These are phyloP conservation scores for Nemania sp. DNA, from an alignment of 2,329 filamentous ascomycete species.

Conservation along the genomic window DNA sequence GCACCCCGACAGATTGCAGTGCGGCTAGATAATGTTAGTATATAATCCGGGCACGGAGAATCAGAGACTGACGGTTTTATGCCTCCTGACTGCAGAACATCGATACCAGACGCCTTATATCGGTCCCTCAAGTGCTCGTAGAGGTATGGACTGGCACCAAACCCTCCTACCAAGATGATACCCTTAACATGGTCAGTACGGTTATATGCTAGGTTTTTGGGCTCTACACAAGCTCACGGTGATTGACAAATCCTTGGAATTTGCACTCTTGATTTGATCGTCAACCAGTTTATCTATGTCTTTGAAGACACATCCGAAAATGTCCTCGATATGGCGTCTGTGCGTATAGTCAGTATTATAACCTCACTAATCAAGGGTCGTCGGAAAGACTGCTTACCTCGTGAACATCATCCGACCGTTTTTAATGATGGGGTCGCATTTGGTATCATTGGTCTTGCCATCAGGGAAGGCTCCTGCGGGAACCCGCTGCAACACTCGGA, in stretches of 20 bases:
- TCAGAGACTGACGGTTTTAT: constrained; percentile 7
- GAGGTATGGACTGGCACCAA: constrained; percentile 9
- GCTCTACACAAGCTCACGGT: neutral
- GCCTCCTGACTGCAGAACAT: constrained; percentile 5
- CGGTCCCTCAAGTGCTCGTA: constrained; percentile 1
- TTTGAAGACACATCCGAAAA: neutral
- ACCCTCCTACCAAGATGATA: constrained; percentile 12
- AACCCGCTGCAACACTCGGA: neutral
- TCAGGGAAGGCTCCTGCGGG: neutral
- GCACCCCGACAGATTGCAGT: constrained; percentile 10
- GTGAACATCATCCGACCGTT: constrained; percentile 7
- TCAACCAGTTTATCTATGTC: constrained; percentile 9
- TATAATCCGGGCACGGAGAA: neutral
- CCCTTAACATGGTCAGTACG: neutral
- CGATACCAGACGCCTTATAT: neutral
- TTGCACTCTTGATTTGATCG: constrained; percentile 10
- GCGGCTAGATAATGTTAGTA: neutral
- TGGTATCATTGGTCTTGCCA: neutral
- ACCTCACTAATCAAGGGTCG: neutral
- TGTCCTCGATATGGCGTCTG: neutral
- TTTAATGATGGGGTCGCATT: constrained; percentile 6
- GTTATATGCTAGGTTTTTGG: neutral
- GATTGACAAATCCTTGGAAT: neutral
- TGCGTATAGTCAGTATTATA: neutral
- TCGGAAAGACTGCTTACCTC: neutral